Evolutionary conservation across 2,329 filamentous ascomycete species (phyloP), one percentile per base, ranked within the genome.

Genomic region (Colletotrichum cordylinicola): DNA sequence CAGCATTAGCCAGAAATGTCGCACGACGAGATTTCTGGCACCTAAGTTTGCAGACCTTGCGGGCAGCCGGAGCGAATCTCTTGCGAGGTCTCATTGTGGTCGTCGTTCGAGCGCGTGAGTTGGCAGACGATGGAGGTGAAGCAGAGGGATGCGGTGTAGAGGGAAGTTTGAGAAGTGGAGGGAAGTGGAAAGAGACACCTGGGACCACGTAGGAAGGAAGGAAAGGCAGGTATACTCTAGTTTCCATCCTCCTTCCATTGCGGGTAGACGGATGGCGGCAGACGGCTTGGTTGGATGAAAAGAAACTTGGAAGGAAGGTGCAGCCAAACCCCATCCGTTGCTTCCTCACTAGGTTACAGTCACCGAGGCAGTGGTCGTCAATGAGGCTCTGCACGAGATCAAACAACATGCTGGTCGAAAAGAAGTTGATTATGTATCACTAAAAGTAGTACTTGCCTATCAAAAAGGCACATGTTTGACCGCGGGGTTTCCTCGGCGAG

Each of bases 281-380:
- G 43, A n/a, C 43, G n/a, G n/a, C n/a, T 4, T 4, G 10, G 43
- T 52, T 21, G 43, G 43, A 21, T 52, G 2, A 4, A 13, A 21
- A 4, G 12, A 12, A 21, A 21, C 6, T 4, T 2, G 43, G 1
- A 2, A 52, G 43, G 0, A 13, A 52, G n/a, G n/a, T 2, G n/a
- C n/a, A 21, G 5, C 43, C 6, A 52, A 52, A 21, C 4, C 6
- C 43, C 43, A 24, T 4, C n/a, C 1, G 43, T 12, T 21, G 21
- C 43, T 52, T 52, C 43, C 43, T 52, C 43, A 3, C n/a, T 12
- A 6, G 10, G 6, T 13, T 12, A 52, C 43, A 0, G 6, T 52
- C 43, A 52, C 43, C n/a, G 10, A 52, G 1, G n/a, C 6, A 4
- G n/a, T 24, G n/a, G n/a, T 52, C n/a, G 3, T 52, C n/a, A 13